Evolutionary conservation across 768 basidiomycete species (phyloP).

Genomic region (Agrocybe pediades): DNA sequence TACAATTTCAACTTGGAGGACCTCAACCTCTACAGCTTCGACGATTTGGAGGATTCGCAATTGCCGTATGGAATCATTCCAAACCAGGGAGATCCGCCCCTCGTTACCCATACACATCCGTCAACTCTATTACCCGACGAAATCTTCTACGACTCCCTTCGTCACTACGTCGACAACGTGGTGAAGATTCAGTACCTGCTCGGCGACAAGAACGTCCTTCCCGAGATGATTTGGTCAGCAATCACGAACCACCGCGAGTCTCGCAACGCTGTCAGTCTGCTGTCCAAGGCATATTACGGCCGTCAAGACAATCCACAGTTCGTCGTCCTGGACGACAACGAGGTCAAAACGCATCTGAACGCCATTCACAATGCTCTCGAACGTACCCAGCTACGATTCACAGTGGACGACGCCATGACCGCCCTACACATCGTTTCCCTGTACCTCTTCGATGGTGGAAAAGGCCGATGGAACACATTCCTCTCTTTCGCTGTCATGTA

Average conservation of each 20-base stretch:
- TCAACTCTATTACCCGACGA: slow-evolving; percentile 16
- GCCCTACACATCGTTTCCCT: slow-evolving; percentile 76
- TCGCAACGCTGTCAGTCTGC: slow-evolving; percentile 59
- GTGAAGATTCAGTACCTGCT: slow-evolving; percentile 72
- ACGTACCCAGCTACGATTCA: slow-evolving; percentile 17
- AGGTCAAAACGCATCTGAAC: slow-evolving; percentile 23
- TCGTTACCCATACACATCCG: slow-evolving; percentile 11
- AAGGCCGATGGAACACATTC: slow-evolving; percentile 69
- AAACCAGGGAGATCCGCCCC: not conserved
- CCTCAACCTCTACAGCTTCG: slow-evolving; percentile 7
- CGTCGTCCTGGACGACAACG: slow-evolving; percentile 25
- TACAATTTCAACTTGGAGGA: slow-evolving; percentile 20
- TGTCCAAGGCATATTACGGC: slow-evolving; percentile 58
- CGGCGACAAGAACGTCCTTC: slow-evolving; percentile 49
- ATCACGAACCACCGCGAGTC: slow-evolving; percentile 49
- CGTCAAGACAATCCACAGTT: slow-evolving; percentile 22
- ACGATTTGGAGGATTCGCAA: slow-evolving; percentile 11
- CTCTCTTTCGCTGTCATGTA: slow-evolving; percentile 61
- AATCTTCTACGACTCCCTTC: slow-evolving; percentile 29
- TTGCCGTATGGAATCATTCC: not conserved
- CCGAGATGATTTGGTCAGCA: slow-evolving; percentile 50
- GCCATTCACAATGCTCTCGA: slow-evolving; percentile 23
- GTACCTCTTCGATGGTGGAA: slow-evolving; percentile 77
- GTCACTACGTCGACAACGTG: slow-evolving; percentile 61
- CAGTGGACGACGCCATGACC: slow-evolving; percentile 76